phyloP scores from a whole-genome alignment of 2,329 filamentous ascomycete species.

The Venturia pyrina region DNA sequence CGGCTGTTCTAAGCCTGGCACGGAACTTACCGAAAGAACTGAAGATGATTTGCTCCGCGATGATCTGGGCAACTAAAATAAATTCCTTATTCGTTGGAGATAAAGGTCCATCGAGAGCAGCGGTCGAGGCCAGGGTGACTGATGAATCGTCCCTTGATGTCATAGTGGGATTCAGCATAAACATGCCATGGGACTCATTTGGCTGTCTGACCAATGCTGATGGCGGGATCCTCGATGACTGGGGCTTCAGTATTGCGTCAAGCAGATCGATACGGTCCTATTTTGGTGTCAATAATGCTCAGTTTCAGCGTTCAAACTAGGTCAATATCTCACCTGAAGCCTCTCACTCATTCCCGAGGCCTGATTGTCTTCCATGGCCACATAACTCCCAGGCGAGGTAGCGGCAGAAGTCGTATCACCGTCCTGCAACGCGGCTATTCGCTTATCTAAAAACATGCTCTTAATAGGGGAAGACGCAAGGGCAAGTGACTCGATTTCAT shows the following conservation, averaged over 20 bases:
- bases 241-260: background rate
- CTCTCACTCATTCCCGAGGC: background rate
- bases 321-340: background rate
- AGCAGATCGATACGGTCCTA: conserved; percentile 6
- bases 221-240: background rate
- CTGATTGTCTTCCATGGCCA: background rate
- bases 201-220: background rate
- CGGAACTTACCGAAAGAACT: background rate
- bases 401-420: background rate
- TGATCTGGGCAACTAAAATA: conserved; percentile 57
- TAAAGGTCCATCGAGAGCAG: background rate
- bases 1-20: background rate
- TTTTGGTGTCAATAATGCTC: background rate
- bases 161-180: background rate
- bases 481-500: background rate
- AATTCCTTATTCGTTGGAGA: conserved; percentile 43
- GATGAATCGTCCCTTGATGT: background rate
- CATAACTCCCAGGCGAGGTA: background rate
- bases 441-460: background rate
- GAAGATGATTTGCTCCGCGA: conserved; percentile 59
- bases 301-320: background rate
- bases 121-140: background rate
- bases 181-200: background rate
- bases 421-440: background rate
- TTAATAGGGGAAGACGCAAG: background rate